Conservation (phyloP, 371 early-diverging fungal species). For the Rhizopus sp. region DNA sequence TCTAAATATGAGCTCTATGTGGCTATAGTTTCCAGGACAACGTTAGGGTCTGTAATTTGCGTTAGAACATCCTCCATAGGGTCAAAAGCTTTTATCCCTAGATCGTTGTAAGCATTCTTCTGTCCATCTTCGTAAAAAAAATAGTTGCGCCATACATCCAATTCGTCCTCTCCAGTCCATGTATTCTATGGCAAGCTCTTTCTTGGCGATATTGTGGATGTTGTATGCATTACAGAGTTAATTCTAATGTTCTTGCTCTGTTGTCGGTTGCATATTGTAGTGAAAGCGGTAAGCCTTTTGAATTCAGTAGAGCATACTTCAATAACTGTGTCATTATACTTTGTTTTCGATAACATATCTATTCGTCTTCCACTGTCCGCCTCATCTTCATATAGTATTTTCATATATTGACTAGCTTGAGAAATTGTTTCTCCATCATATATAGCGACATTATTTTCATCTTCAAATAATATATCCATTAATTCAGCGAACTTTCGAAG, state of each 20-base stretch:
- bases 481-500: slow-evolving; percentile 21
- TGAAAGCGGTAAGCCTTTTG: slow-evolving; percentile 18
- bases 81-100: slow-evolving; percentile 15
- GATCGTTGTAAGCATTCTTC: slow-evolving; percentile 16
- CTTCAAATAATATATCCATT: slow-evolving; percentile 26
- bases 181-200: slow-evolving; percentile 18
- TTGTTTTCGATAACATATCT: slow-evolving; percentile 19
- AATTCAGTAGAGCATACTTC: slow-evolving; percentile 22
- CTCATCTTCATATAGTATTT: slow-evolving; percentile 22
- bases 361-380: slow-evolving; percentile 17
- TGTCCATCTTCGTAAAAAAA: slow-evolving; percentile 17
- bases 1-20: slow-evolving; percentile 14
- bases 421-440: slow-evolving; percentile 23
- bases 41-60: slow-evolving; percentile 12
- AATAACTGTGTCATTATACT: slow-evolving; percentile 20
- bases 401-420: slow-evolving; percentile 11
- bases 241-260: slow-evolving; percentile 27
- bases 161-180: slow-evolving; percentile 18
- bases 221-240: slow-evolving; percentile 23
- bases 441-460: slow-evolving; percentile 22
- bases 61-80: slow-evolving; percentile 17
- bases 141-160: slow-evolving; percentile 17
- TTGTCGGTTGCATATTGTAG: slow-evolving; percentile 18
- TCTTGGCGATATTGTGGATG: slow-evolving; percentile 18
- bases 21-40: slow-evolving; percentile 20